These are phyloP conservation scores for Tuber melanosporum DNA, from an alignment of 495 filamentous ascomycete genomes.

Conservation along the genomic window DNA sequence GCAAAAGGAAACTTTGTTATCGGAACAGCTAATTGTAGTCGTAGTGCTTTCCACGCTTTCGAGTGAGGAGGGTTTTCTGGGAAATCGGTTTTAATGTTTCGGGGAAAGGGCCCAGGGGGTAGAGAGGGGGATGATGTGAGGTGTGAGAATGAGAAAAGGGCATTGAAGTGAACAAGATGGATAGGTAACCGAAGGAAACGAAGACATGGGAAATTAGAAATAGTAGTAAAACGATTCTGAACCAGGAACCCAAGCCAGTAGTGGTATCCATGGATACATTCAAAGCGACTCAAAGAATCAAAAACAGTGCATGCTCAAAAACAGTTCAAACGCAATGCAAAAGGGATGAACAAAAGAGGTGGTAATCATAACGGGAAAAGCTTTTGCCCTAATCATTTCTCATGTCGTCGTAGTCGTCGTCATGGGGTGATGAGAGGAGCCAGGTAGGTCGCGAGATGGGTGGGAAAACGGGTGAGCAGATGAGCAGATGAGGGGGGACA, in stretches of 20 bases:
- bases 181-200: background rate
- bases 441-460: background rate
- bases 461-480: background rate
- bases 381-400: background rate
- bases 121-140: background rate
- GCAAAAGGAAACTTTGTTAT: background rate
- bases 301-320: background rate
- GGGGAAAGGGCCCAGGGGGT: background rate
- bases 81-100: background rate
- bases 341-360: background rate
- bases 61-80: background rate
- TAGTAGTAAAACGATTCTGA: background rate
- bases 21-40: background rate
- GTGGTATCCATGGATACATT: background rate
- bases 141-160: background rate
- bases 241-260: constrained; percentile 1
- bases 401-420: background rate
- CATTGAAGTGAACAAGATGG: background rate
- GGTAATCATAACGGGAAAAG: background rate
- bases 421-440: background rate
- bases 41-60: background rate
- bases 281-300: background rate
- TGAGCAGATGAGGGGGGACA: background rate
- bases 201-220: background rate
- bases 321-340: background rate